Percentiles rank a stretch among this genome's conserved stretches.
Evolutionary conservation across 345 rosid species (phyloP).

Genomic region (Boechera retrofracta): DNA sequence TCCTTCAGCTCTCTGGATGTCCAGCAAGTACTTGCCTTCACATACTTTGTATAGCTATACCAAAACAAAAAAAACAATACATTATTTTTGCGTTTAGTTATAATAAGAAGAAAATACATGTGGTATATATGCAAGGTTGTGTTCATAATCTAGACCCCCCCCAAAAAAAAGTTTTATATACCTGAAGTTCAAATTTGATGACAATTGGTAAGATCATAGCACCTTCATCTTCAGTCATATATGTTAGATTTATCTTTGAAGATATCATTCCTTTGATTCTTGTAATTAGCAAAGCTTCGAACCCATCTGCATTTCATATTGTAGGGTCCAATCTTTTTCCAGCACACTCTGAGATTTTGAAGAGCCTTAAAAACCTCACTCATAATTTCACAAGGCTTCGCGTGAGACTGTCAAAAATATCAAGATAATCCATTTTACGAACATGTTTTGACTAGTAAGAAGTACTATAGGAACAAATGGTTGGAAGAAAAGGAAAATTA

Average conservation of each 20-base stretch:
- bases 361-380: conserved; percentile 69
- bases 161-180: conserved; percentile 20
- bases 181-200: conserved; percentile 90
- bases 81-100: no score
- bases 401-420: conserved; percentile 60
- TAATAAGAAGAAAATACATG: no score
- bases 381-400: conserved; percentile 83
- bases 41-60: no score
- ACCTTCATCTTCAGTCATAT: conserved; percentile 52
- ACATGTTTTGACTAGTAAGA: not conserved
- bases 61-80: no score
- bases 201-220: conserved; percentile 46
- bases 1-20: no score
- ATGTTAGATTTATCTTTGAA: conserved; percentile 60
- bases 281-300: no score
- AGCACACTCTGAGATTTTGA: conserved; percentile 69
- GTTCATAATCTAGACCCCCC: no score
- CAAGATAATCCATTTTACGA: not conserved
- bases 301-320: conserved; percentile 72
- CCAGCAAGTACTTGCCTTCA: no score
- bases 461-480: no score
- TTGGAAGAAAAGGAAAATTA: no score
- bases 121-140: no score
- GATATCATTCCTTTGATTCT: not conserved
- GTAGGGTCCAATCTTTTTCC: conserved; percentile 88